These are phyloP conservation scores for Cucurbita argyrosperma DNA, from an alignment of 306 rosid species.

Conservation along the genomic window DNA sequence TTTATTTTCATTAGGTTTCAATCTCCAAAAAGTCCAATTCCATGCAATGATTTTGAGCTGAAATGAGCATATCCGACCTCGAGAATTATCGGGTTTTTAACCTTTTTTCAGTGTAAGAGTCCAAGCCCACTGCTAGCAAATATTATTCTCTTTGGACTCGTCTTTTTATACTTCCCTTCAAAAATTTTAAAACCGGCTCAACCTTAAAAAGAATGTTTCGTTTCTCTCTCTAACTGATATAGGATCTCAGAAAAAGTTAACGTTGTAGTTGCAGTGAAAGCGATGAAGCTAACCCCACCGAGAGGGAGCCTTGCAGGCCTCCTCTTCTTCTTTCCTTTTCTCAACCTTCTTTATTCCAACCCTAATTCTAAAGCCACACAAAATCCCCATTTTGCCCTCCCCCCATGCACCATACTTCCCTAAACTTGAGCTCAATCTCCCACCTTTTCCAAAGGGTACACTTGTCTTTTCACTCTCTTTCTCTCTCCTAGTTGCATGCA, in stretches of 20 bases:
- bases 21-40: constrained; percentile 2
- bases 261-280: constrained; percentile 36
- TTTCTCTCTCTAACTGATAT: no score
- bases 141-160: no score
- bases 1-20: not conserved
- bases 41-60: constrained; percentile 4
- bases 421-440: not conserved
- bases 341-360: constrained; percentile 63
- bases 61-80: not conserved
- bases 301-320: constrained; percentile 33
- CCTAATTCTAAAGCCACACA: constrained; percentile 45
- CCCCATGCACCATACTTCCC: not conserved
- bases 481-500: not conserved
- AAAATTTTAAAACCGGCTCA: no score
- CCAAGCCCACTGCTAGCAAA: no score
- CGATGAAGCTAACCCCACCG: constrained; percentile 48
- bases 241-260: not conserved
- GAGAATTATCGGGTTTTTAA: constrained; percentile 9
- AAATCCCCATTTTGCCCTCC: constrained; percentile 30
- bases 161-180: no score
- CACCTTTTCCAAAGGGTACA: constrained; percentile 14
- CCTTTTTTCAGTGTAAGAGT: no score
- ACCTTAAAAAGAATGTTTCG: no score
- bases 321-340: constrained; percentile 14
- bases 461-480: constrained; percentile 6